These are phyloP conservation scores for Dendryphion nanum DNA, from an alignment of 2,329 filamentous ascomycete species.

Conservation along the genomic window DNA sequence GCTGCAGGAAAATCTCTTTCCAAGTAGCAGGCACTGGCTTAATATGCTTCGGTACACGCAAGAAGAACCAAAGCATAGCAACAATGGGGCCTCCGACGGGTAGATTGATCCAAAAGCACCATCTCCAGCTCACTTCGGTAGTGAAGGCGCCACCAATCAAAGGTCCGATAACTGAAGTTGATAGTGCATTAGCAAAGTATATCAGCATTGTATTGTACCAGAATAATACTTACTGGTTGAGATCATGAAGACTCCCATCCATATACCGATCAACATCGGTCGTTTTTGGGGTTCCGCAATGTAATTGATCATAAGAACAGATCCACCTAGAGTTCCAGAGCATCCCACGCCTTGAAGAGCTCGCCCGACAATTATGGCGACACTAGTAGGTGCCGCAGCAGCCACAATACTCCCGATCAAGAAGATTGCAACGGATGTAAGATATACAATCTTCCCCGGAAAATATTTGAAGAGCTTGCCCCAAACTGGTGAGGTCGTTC, in stretches of 20 bases:
- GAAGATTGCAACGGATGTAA: constrained; percentile 39
- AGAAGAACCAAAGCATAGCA: constrained; percentile 13
- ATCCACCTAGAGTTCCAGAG: constrained; percentile 37
- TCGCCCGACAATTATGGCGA: constrained; percentile 37
- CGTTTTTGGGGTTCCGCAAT: constrained; percentile 39
- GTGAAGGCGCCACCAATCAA: constrained; percentile 38
- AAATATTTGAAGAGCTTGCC: constrained; percentile 37
- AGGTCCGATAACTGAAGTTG: constrained; percentile 41
- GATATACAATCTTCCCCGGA: constrained; percentile 35
- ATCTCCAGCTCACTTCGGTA: constrained; percentile 37
- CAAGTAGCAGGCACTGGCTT: constrained; percentile 7
- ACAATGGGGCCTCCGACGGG: constrained; percentile 22
- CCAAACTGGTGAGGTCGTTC: constrained; percentile 34
- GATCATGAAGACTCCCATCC: constrained; percentile 19
- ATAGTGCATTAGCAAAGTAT: too few relatives aligned
- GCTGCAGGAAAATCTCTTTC: constrained; percentile 32
- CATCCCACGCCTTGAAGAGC: constrained; percentile 37
- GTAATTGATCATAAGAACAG: constrained; percentile 31
- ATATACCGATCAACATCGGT: constrained; percentile 34
- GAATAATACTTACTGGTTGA: too few relatives aligned
- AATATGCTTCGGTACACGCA: constrained; percentile 36
- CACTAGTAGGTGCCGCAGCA: constrained; percentile 19
- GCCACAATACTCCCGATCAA: constrained; percentile 42
- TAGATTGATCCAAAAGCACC: constrained; percentile 13
- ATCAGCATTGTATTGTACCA: too few relatives aligned